phyloP scores from a whole-genome alignment of 164 flowering plant genomes.

The Dillenia turbinata region DNA sequence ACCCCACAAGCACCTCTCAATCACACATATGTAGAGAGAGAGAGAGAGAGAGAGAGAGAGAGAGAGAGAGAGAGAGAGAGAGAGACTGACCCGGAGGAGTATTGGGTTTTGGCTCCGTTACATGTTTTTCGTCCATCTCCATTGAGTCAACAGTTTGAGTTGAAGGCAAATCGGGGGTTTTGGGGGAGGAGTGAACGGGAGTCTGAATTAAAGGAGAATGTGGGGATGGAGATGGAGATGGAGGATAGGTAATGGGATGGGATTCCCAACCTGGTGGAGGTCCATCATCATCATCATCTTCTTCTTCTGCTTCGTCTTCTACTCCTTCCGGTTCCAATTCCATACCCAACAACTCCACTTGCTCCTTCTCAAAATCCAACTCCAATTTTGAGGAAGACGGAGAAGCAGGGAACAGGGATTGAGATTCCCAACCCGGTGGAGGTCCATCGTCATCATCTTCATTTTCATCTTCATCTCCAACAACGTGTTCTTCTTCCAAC shows the following conservation, averaged over 20 bases:
- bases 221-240: constrained; percentile 8
- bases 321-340: neutral
- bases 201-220: constrained; percentile 6
- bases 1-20: too few species aligned
- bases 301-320: constrained; percentile 14
- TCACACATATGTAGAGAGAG: too few species aligned
- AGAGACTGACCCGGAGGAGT: too few species aligned
- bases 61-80: too few species aligned
- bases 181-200: constrained; percentile 10
- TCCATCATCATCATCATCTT: neutral
- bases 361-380: constrained; percentile 1
- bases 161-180: neutral
- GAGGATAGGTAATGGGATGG: neutral
- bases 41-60: too few species aligned
- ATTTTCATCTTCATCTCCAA: neutral
- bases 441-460: constrained; percentile 3
- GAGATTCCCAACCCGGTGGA: constrained; percentile 3
- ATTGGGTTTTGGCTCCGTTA: too few species aligned
- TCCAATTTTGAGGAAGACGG: neutral
- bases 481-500: neutral
- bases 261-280: constrained; percentile 1
- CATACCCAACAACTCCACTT: neutral
- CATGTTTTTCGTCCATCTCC: too few species aligned
- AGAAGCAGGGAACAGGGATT: neutral
- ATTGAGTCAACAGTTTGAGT: too few species aligned